phyloP scores from a whole-genome alignment of 1,284 basidiomycete genomes.

The Cutaneotrichosporon dermatis region DNA sequence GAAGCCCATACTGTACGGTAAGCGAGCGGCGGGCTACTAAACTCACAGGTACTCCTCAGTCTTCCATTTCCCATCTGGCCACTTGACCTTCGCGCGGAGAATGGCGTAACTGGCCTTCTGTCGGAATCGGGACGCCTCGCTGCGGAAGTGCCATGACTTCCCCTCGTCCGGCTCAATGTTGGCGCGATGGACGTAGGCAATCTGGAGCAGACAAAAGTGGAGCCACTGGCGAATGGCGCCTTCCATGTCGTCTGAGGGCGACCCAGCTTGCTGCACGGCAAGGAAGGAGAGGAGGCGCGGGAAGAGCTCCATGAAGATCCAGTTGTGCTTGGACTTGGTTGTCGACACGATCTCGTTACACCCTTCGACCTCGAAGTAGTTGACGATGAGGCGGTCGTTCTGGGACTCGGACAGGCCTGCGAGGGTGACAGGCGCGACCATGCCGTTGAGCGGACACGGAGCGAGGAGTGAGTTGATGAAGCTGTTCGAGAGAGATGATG shows the following conservation, averaged over 20 bases:
- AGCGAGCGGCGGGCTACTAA: background rate
- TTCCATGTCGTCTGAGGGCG: slow-evolving; percentile 5
- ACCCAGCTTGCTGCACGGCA: background rate
- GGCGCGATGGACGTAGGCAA: slow-evolving; percentile 21
- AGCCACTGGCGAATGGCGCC: slow-evolving; percentile 14
- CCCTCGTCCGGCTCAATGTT: slow-evolving; percentile 18
- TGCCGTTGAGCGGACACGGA: slow-evolving; percentile 2
- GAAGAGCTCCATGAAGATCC: slow-evolving; percentile 23
- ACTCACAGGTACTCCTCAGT: slow-evolving; percentile 22
- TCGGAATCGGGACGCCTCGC: slow-evolving; percentile 8
- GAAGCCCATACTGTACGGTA: slow-evolving; percentile 15
- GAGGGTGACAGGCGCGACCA: slow-evolving; percentile 11
- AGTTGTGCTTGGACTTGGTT: slow-evolving; percentile 18
- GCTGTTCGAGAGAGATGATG: background rate
- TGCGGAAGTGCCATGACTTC: slow-evolving; percentile 8
- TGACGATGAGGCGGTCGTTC: slow-evolving; percentile 14
- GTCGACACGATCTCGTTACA: slow-evolving; percentile 23
- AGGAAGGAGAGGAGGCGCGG: slow-evolving; percentile 17
- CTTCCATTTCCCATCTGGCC: slow-evolving; percentile 15
- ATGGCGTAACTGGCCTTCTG: slow-evolving; percentile 17
- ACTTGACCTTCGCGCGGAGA: slow-evolving; percentile 17
- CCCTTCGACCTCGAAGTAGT: slow-evolving; percentile 21
- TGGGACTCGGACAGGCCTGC: slow-evolving; percentile 2
- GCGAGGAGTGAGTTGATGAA: slow-evolving; percentile 11
- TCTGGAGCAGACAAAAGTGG: slow-evolving; percentile 16